Base-by-base conservation (phyloP, 1,139 yeast genomes). In the Ogataea hybrid region DNA sequence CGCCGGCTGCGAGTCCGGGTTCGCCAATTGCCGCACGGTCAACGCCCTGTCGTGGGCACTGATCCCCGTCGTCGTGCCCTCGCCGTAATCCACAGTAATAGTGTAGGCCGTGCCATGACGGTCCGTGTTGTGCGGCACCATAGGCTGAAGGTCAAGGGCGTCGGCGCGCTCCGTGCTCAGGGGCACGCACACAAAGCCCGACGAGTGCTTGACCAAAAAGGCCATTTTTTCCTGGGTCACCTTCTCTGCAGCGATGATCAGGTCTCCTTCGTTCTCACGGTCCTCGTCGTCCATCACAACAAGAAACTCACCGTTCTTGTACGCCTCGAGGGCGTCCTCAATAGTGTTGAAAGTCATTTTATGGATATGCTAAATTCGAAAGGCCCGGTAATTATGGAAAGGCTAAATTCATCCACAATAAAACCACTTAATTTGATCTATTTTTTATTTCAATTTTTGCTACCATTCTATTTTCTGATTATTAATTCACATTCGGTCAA, bases 91-190 rank as follows among this genome's bases (percentile, higher is more conserved):
- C 46, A 89, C 87, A 2, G 97, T 87, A 37, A 92, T 81, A 1
- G 98, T 92, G 66, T 92, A 94, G 3, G 97, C 97, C 6, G 99
- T 94, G 11, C 96, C 95, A 59, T 92, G 97, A 63, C 95, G 81
- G 62, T 94, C 98, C 7, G 84, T 74, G 52, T 73, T 69, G 49
- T 75, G 63, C 14, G 73, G 68, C 43, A 81, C 67, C 95, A 94
- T 85, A 40, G 87, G 75, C 28, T 90, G 96, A 47, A 94, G 74
- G 31, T 84, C 84, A 42, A 92, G 73, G 38, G 72, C 63, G 61
- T 90, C 95, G 4, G 97, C 97, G 48, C 86, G 70, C 49, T 75
- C 81, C 36, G 78, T 78, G 25, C 89, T 73, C 57, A 92, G 67
- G 15, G 99, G 98, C 6, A 81, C 95, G 68, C 99, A 94, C 6